Base-by-base conservation (phyloP, 1,284 basidiomycete species). In the Kwoniella shivajii region DNA sequence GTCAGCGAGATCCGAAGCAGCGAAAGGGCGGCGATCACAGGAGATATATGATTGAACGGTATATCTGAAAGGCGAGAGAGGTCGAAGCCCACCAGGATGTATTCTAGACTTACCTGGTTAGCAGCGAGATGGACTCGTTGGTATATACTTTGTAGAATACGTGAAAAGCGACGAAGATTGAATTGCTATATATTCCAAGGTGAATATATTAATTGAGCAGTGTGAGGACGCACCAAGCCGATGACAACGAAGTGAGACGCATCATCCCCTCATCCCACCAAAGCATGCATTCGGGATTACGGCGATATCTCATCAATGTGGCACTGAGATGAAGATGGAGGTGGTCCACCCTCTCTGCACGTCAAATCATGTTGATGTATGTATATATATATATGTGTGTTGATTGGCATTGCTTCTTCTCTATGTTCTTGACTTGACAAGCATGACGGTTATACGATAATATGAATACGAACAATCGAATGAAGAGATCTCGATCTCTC, bases 401-500 rank as follows among this genome's bases (percentile, higher is more conserved):
- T 13, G 38, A 39, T 39, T 39, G 10, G 6, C n/a, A n/a, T n/a
- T 36, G 33, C 33, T n/a, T 20, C n/a, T 20, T n/a, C 16, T 6
- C n/a, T n/a, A n/a, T 6, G 37, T n/a, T 39, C 16, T n/a, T 39
- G 6, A 6, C 37, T 39, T 7, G n/a, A 39, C 6, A 39, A 22
- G 20, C 20, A 42, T 42, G 39, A 22, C 20, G n/a, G n/a, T n/a
- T n/a, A n/a, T n/a, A n/a, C n/a, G n/a, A n/a, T n/a, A n/a, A n/a
- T n/a, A n/a, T n/a, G n/a, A n/a, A n/a, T n/a, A n/a, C n/a, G n/a
- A n/a, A n/a, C n/a, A n/a, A n/a, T 5, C 86, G 88, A 24, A 77
- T 81, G 60, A 85, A 85, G 57, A 80, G 86, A 41, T 86, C 86
- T 74, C 90, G 90, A 71, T 88, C 89, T 1, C 79, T 88, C 2